Evolutionary conservation across 495 filamentous ascomycete genomes (phyloP).

Genomic region (Penicillium arizonense): DNA sequence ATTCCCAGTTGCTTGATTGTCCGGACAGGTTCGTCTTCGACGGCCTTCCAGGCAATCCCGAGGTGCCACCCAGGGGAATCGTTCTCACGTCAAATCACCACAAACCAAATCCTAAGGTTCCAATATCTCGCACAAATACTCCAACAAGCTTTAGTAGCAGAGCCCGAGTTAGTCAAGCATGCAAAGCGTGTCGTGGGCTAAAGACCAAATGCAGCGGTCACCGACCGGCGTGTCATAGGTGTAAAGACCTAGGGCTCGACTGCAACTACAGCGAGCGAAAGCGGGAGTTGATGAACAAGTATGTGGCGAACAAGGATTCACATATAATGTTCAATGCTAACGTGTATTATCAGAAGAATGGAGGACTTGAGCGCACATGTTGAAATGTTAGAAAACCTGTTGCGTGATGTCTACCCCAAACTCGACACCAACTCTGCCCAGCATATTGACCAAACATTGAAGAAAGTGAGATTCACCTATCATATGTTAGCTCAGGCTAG

Average conservation of each 20-base stretch:
- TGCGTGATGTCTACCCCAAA: slow-evolving; percentile 30
- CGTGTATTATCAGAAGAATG: not conserved
- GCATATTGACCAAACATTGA: slow-evolving; percentile 28
- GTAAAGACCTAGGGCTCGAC: not conserved
- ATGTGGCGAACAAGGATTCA: not conserved
- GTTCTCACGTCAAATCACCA: too few species aligned
- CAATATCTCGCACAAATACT: too few species aligned
- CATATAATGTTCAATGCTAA: not conserved
- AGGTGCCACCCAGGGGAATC: too few species aligned
- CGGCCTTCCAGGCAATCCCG: too few species aligned
- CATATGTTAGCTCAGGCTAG: not conserved
- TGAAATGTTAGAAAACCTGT: slow-evolving; percentile 26
- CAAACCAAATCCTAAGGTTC: too few species aligned
- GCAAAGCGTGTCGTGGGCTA: slow-evolving; percentile 2
- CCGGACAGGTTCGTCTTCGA: too few species aligned
- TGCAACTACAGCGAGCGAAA: slow-evolving; percentile 3
- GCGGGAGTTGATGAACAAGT: slow-evolving; percentile 4
- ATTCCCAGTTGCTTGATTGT: too few species aligned
- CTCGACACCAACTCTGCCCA: slow-evolving; percentile 24
- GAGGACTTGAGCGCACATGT: slow-evolving; percentile 30
- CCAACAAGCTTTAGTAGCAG: not conserved
- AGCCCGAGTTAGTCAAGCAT: slow-evolving; percentile 4
- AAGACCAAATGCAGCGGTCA: slow-evolving; percentile 7
- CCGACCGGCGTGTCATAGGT: not conserved
- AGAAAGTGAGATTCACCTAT: not conserved